Percentiles rank a stretch among this genome's conserved stretches.
Conservation (phyloP, 345 rosid genomes). For the Passiflora organensis region DNA sequence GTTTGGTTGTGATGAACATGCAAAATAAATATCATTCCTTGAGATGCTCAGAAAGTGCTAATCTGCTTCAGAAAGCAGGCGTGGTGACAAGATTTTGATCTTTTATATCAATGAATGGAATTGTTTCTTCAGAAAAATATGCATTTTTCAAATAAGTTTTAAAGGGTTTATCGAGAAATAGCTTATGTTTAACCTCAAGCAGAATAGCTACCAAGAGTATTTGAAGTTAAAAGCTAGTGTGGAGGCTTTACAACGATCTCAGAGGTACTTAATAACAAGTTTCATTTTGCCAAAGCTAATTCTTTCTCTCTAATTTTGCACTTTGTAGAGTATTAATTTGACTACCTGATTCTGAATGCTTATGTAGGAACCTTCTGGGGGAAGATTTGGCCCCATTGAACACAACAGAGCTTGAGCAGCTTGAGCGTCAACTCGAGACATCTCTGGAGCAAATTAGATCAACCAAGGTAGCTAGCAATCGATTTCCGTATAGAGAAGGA, state of each 20-base stretch:
- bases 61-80: no score
- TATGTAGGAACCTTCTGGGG: conserved; percentile 73
- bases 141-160: no score
- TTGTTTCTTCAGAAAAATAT: no score
- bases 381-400: conserved; percentile 62
- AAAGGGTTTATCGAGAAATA: neutral
- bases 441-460: conserved; percentile 74
- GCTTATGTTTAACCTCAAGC: conserved; percentile 7
- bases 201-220: conserved; percentile 53
- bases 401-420: conserved; percentile 68
- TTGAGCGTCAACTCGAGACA: conserved; percentile 65
- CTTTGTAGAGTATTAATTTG: neutral
- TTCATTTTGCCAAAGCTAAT: neutral
- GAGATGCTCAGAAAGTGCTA: no score
- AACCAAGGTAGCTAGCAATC: conserved; percentile 78
- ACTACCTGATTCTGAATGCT: neutral
- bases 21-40: no score
- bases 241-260: conserved; percentile 49
- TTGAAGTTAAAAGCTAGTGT: conserved; percentile 49
- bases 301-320: neutral
- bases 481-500: no score
- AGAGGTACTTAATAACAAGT: conserved; percentile 28
- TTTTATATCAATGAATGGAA: no score
- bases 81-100: no score
- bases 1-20: no score